phyloP scores from a whole-genome alignment of 208 protist species.

The Trypanosoma brucei region DNA sequence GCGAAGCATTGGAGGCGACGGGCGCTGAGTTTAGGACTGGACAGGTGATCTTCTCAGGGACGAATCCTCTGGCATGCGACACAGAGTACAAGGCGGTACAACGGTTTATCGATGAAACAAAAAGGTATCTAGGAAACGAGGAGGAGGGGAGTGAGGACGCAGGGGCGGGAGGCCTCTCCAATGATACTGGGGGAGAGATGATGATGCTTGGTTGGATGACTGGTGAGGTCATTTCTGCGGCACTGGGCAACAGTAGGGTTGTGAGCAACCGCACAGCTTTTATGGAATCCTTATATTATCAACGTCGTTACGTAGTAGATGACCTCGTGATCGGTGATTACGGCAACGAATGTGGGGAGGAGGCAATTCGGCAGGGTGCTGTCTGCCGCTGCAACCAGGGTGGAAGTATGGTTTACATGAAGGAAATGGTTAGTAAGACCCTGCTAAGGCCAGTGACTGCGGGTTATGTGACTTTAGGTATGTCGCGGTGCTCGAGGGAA shows the following conservation, averaged over 20 bases:
- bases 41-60: slow-evolving; percentile 14
- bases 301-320: slow-evolving; percentile 3
- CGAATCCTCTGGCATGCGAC: slow-evolving; percentile 17
- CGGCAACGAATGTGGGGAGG: not conserved
- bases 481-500: not conserved
- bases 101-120: slow-evolving; percentile 8
- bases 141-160: not conserved
- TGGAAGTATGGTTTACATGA: slow-evolving; percentile 24
- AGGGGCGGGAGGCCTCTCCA: slow-evolving; percentile 3
- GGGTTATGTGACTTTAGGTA: not conserved
- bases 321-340: slow-evolving; percentile 8
- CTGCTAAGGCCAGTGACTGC: not conserved
- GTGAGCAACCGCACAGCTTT: slow-evolving; percentile 10
- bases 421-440: slow-evolving; percentile 9
- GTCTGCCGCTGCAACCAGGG: slow-evolving; percentile 48
- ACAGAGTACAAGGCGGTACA: slow-evolving; percentile 6
- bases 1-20: not conserved
- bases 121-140: slow-evolving; percentile 2
- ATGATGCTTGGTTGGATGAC: slow-evolving; percentile 1
- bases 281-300: slow-evolving; percentile 15
- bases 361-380: slow-evolving; percentile 17
- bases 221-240: not conserved
- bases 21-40: not conserved
- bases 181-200: slow-evolving; percentile 7
- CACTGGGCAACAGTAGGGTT: slow-evolving; percentile 1